These are phyloP conservation scores for Suillus subaureus DNA, from an alignment of 768 basidiomycete genomes.

Conservation along the genomic window DNA sequence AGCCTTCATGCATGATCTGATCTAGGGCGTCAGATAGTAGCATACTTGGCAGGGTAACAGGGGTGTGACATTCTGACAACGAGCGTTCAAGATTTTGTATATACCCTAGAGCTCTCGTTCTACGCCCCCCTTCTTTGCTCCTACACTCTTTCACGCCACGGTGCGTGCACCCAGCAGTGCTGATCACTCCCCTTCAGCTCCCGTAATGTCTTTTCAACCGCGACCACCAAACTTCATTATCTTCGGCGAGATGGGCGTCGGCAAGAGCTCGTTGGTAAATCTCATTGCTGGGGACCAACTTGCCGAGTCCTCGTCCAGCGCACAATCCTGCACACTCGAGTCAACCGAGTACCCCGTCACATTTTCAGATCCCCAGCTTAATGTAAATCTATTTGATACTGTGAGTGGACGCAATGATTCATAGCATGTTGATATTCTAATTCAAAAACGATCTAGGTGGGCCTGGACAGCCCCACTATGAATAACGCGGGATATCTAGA, in stretches of 20 bases:
- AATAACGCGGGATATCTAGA: constrained; percentile 24
- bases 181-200: not conserved
- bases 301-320: constrained; percentile 3
- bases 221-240: constrained; percentile 9
- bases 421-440: not conserved
- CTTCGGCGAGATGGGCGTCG: constrained; percentile 15
- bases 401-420: not conserved
- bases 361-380: not conserved
- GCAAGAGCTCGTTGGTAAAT: constrained; percentile 14
- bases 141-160: not conserved
- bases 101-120: not conserved
- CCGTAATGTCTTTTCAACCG: not conserved
- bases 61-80: not conserved
- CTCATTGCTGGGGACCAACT: constrained; percentile 10
- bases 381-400: not conserved
- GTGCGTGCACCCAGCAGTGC: not conserved
- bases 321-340: constrained; percentile 10
- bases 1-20: not conserved
- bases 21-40: not conserved
- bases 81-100: not conserved
- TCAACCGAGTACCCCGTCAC: not conserved
- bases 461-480: constrained; percentile 33
- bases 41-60: not conserved
- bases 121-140: not conserved
- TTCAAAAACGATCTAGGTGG: constrained; percentile 3